These are phyloP conservation scores for Lactifluus pinguis DNA, from an alignment of 768 basidiomycete species.

Conservation along the genomic window DNA sequence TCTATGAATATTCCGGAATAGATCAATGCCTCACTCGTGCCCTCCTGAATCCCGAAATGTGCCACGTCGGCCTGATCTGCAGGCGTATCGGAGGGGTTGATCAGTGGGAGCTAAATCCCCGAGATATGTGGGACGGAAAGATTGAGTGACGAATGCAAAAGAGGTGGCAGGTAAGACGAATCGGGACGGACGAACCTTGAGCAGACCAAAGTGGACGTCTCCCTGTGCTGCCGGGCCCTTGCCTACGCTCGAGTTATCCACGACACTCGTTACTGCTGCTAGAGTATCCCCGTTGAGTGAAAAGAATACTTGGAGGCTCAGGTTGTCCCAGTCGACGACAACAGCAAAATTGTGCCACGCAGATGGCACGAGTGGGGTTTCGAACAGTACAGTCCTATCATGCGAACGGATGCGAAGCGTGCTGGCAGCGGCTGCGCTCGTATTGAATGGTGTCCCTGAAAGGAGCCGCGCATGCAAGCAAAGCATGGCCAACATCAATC, in stretches of 20 bases:
- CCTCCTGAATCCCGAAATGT: conserved; percentile 51
- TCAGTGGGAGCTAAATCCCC: conserved; percentile 40
- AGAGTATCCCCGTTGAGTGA: conserved; percentile 36
- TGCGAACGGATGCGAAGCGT: conserved; percentile 51
- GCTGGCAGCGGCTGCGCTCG: conserved; percentile 33
- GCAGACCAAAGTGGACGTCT: conserved; percentile 51
- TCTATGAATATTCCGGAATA: conserved; percentile 56
- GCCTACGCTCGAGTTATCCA: conserved; percentile 34
- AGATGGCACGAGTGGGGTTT: conserved; percentile 33
- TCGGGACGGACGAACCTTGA: conserved; percentile 42
- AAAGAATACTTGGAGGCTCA: conserved; percentile 43
- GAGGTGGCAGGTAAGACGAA: neutral
- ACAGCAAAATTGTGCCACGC: conserved; percentile 56
- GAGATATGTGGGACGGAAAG: neutral
- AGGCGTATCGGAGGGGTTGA: conserved; percentile 36
- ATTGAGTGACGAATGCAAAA: neutral
- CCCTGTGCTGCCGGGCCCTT: conserved; percentile 41
- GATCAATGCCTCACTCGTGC: conserved; percentile 41
- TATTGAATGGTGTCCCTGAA: conserved; percentile 50
- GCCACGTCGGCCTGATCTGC: conserved; percentile 47
- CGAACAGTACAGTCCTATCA: conserved; percentile 41
- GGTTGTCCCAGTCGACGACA: conserved; percentile 45
- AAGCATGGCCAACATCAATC: neutral
- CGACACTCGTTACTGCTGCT: conserved; percentile 33
- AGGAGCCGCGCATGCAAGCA: neutral